Conservation (phyloP, 2,329 filamentous ascomycete genomes). For the Colletotrichum camelliae region DNA sequence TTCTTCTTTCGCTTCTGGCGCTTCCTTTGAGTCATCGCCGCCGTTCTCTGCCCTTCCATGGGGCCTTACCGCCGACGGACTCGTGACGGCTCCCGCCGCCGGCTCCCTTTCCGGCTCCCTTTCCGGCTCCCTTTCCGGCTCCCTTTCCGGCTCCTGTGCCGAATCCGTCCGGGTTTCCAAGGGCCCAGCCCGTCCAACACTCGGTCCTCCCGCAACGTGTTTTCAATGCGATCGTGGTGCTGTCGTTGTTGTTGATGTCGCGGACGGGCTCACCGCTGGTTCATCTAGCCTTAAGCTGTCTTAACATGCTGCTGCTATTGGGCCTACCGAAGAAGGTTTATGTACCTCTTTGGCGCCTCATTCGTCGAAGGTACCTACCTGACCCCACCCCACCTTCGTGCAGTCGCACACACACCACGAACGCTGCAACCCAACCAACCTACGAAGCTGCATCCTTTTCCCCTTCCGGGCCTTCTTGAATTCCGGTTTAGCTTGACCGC, state of each 20-base stretch:
- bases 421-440: neutral
- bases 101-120: neutral
- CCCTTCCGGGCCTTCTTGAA: slow-evolving; percentile 6
- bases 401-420: neutral
- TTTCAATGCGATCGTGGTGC: neutral
- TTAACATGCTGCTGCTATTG: neutral
- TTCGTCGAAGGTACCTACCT: neutral
- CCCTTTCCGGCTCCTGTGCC: neutral
- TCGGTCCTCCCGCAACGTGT: neutral
- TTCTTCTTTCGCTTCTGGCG: neutral
- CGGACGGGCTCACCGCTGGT: neutral
- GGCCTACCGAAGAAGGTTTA: neutral
- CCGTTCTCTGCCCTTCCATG: neutral
- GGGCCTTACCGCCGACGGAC: neutral
- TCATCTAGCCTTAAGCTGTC: neutral
- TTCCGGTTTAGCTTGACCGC: slow-evolving; percentile 21
- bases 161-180: neutral
- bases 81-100: neutral
- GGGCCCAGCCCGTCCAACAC: neutral
- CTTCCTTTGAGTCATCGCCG: neutral
- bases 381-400: slow-evolving; percentile 1
- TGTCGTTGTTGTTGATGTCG: neutral
- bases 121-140: neutral
- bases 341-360: neutral
- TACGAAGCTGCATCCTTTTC: neutral